A percentile compares a stretch with the other conserved stretches of the same genome.
Evolutionary conservation across 108 stramenopile species (phyloP).

Genomic region (Discostella pseudostelligera): DNA sequence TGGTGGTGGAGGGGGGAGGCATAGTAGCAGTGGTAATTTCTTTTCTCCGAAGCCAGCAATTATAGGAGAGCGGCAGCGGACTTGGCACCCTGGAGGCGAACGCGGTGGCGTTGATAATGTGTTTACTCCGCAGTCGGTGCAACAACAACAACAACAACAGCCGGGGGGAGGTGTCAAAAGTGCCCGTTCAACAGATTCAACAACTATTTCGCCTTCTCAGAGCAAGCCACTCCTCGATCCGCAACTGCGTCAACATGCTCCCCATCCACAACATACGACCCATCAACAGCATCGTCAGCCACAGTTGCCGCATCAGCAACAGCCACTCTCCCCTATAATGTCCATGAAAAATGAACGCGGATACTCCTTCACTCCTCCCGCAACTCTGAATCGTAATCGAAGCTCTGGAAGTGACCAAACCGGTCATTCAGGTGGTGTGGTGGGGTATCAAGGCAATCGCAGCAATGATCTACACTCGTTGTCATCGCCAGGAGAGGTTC

Average conservation of each 20-base stretch:
- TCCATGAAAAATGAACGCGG: slow-evolving; percentile 24
- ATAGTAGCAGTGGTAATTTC: neutral
- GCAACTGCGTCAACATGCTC: neutral
- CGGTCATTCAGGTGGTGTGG: neutral
- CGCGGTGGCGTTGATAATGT: neutral
- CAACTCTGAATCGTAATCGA: neutral
- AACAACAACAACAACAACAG: neutral
- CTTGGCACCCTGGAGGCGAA: slow-evolving; percentile 8
- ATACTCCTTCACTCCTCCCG: slow-evolving; percentile 13
- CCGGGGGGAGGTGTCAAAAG: neutral
- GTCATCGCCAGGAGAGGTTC: slow-evolving; percentile 11
- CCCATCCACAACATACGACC: neutral
- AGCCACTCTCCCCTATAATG: slow-evolving; percentile 4
- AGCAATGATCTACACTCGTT: neutral
- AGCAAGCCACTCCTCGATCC: neutral
- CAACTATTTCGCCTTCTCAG: neutral
- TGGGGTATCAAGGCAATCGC: neutral
- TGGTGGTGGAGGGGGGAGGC: slow-evolving; percentile 2
- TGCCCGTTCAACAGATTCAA: neutral
- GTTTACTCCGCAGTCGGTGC: no score
- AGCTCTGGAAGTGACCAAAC: neutral
- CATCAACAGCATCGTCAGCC: neutral
- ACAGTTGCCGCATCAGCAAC: neutral
- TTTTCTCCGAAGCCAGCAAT: neutral
- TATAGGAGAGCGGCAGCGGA: slow-evolving; percentile 2